A percentile compares a stretch with the other conserved stretches of the same genome.
phyloP scores from a whole-genome alignment of 176 grass and related monocot genomes.

The Saccharum officinarum region DNA sequence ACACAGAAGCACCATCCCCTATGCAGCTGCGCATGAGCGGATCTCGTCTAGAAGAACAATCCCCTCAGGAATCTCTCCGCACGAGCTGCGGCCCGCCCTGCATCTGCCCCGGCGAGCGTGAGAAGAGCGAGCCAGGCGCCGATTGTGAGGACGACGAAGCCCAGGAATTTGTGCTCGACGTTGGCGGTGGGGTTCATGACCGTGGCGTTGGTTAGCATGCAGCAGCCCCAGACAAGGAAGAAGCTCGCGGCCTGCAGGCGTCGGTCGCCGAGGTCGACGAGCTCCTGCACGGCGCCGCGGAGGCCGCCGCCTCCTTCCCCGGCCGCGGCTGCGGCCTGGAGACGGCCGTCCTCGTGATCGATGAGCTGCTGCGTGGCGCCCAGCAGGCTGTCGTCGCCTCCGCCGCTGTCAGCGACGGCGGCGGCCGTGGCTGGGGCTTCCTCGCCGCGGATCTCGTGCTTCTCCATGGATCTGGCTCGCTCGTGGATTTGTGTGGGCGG shows the following conservation, averaged over 20 bases:
- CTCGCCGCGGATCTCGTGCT: background rate
- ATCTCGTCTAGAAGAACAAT: background rate
- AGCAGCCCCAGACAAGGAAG: background rate
- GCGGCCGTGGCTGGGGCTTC: background rate
- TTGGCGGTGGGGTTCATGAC: background rate
- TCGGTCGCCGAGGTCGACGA: background rate
- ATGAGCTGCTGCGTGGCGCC: background rate
- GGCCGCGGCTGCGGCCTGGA: too few relatives aligned
- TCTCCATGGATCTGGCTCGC: background rate
- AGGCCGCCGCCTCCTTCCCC: background rate
- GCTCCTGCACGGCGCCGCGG: background rate
- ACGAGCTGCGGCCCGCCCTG: background rate
- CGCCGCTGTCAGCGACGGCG: background rate
- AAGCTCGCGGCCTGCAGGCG: background rate
- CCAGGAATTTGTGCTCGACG: background rate
- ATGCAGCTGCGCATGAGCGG: background rate
- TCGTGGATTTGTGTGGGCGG: background rate
- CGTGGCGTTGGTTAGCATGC: background rate
- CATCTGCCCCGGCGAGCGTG: background rate
- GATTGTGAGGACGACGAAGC: background rate
- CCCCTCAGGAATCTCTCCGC: background rate
- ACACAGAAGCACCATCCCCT: background rate
- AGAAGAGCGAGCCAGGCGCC: background rate
- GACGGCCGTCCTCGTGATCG: background rate
- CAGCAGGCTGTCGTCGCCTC: background rate